Conservation (phyloP, 2,329 filamentous ascomycete genomes). For the Fusarium piperis region DNA sequence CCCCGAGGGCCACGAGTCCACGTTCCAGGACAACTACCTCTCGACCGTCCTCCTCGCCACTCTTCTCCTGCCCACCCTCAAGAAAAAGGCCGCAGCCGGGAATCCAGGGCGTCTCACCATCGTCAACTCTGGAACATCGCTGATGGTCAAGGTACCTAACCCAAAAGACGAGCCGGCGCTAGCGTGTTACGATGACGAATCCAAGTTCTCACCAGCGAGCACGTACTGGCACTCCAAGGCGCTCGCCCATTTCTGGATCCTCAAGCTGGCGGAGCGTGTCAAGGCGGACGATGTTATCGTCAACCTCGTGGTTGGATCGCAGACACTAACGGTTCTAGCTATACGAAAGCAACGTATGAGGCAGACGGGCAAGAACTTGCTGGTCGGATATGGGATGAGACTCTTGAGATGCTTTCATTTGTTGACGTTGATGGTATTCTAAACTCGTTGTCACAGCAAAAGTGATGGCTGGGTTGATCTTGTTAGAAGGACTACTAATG, state of each 20-base stretch:
- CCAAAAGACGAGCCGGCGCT: conserved; percentile 37
- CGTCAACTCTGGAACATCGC: conserved; percentile 43
- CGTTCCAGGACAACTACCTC: conserved; percentile 53
- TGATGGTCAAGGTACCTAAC: conserved; percentile 38
- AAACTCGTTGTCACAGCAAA: conserved; percentile 7
- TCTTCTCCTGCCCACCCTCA: conserved; percentile 48
- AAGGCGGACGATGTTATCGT: conserved; percentile 53
- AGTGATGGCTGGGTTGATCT: background rate
- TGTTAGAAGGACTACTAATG: background rate
- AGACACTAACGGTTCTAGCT: conserved; percentile 39
- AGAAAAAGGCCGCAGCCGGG: conserved; percentile 33
- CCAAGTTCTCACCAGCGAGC: conserved; percentile 28
- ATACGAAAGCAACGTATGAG: conserved; percentile 45
- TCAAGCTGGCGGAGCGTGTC: conserved; percentile 50
- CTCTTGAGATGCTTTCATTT: conserved; percentile 49
- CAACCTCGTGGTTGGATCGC: conserved; percentile 49
- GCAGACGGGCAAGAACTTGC: conserved; percentile 47
- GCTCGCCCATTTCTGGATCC: conserved; percentile 48
- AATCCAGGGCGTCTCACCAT: conserved; percentile 43
- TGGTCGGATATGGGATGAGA: conserved; percentile 53
- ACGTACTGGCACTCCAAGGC: conserved; percentile 45
- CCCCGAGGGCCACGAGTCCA: conserved; percentile 51
- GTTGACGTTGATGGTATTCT: conserved; percentile 35
- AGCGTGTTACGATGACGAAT: conserved; percentile 44
- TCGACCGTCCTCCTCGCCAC: conserved; percentile 48